Evolutionary conservation across 148 eudicot genomes (phyloP), one percentile per base, ranked within the genome.

Genomic region (Persicaria maculosa): DNA sequence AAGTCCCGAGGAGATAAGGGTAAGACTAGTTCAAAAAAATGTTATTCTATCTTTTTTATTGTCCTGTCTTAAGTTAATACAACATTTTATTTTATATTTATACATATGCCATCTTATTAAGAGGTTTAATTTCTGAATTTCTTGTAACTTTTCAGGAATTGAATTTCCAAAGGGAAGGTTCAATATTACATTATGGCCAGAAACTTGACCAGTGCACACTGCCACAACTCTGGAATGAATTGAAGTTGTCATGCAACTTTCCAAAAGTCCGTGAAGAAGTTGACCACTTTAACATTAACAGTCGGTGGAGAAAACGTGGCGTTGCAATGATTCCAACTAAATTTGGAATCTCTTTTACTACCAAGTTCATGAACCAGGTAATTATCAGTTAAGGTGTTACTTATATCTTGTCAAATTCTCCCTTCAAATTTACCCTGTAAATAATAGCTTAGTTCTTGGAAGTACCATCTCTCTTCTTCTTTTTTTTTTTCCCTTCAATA

Each of bases 281-380:
- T 76, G 87, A 90, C 78, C 80, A 80, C 71, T 95, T 90, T 75
- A 95, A 95, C 79, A 75, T 59, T 82, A 84, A 85, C 47, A 92
- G 90, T 81, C 82, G 97, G 53, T 95, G 96, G 96, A 95, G 82
- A 74, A 95, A 95, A 75, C 96, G 97, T 73, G 98, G 98, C 79
- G 71, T 92, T 75, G 84, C 98, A 55, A 85, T 95, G 85, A 68
- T 95, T 75, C 98, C 98, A 53, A 95, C 96, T 20, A 92, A 88
- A 70, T 90, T 95, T 87, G 98, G 98, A 44, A 92, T 95, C 74
- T 84, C 98, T 45, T 95, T 95, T 74, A 92, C 96, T 47, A 68
- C 93, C 7, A 95, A 95, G 83, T 92, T 95, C 82, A 84, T 95
- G 97, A 95, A 95, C 83, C 98, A 95, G 98, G 97, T 71, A 71